A percentile compares a stretch with the other conserved stretches of the same genome.
These are phyloP conservation scores for Liquidambar formosana DNA, from an alignment of 164 flowering plant genomes.

Conservation along the genomic window DNA sequence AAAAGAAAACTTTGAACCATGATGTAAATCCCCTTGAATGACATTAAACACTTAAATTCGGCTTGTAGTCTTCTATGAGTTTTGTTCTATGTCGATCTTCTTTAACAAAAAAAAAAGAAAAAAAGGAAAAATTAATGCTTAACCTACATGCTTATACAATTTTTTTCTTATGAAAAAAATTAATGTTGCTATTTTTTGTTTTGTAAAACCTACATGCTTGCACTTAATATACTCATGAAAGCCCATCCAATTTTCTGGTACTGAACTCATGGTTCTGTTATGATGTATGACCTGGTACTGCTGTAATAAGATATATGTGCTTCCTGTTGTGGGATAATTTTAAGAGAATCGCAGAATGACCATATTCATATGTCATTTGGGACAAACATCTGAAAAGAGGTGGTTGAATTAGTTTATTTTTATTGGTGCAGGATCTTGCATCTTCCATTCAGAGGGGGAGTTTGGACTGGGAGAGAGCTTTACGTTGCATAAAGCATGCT, in stretches of 20 bases:
- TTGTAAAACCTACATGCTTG: neutral
- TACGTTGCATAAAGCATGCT: slow-evolving; percentile 96
- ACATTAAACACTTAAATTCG: too few species aligned
- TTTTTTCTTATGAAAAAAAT: too few species aligned
- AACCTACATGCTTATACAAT: neutral
- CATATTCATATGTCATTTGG: neutral
- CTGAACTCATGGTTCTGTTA: neutral
- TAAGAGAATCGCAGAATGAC: neutral
- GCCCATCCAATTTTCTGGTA: neutral
- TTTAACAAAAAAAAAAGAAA: too few species aligned
- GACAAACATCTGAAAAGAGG: neutral
- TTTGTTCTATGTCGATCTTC: too few species aligned
- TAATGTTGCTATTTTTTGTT: too few species aligned
- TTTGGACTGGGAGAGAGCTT: slow-evolving; percentile 97
- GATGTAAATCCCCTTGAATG: too few species aligned
- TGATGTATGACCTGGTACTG: neutral
- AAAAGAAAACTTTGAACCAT: too few species aligned
- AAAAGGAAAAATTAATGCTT: too few species aligned
- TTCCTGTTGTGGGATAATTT: neutral
- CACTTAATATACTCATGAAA: neutral
- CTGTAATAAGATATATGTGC: too few species aligned
- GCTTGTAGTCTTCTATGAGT: neutral
- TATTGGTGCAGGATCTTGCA: slow-evolving; percentile 69
- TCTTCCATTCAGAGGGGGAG: slow-evolving; percentile 77
- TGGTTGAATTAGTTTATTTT: slow-evolving; percentile 8